phyloP scores from a whole-genome alignment of 116 monocot genomes.

The Dioscorea cayenensis region DNA sequence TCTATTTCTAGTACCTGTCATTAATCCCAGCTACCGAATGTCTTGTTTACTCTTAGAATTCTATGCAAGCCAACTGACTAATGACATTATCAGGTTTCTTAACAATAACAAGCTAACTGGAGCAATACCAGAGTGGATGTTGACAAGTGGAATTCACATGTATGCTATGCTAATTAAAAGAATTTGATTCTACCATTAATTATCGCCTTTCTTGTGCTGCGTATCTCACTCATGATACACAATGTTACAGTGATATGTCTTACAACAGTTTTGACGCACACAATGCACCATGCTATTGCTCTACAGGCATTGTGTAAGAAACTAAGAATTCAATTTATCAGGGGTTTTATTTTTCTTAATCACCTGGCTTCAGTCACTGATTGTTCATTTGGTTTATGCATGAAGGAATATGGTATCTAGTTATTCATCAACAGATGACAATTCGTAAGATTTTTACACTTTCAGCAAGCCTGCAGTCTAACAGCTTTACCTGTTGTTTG shows the following conservation, averaged over 20 bases:
- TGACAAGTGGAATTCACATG: conserved; percentile 13
- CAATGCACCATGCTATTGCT: conserved; percentile 2
- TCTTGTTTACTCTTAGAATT: no score
- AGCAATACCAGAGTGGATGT: conserved; percentile 30
- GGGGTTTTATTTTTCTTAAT: no score
- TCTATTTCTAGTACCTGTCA: no score
- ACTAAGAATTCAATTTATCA: conserved; percentile 7
- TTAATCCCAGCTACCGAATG: not conserved
- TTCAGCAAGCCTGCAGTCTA: no score
- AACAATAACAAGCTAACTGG: conserved; percentile 27
- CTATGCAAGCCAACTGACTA: no score
- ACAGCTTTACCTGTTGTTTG: no score
- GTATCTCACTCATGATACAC: not conserved
- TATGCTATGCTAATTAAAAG: not conserved
- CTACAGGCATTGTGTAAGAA: conserved; percentile 20
- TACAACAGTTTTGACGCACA: conserved; percentile 26
- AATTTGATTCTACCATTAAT: no score
- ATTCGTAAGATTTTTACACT: not conserved
- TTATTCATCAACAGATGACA: not conserved
- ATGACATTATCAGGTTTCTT: conserved; percentile 11
- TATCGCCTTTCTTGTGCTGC: not conserved
- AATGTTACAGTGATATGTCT: conserved; percentile 33
- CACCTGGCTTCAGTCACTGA: no score
- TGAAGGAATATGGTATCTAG: no score
- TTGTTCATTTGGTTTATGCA: no score